A percentile compares a stretch with the other conserved stretches of the same genome.
Evolutionary conservation across 2,329 filamentous ascomycete species (phyloP).

Genomic region (Diaporthe ampelina): DNA sequence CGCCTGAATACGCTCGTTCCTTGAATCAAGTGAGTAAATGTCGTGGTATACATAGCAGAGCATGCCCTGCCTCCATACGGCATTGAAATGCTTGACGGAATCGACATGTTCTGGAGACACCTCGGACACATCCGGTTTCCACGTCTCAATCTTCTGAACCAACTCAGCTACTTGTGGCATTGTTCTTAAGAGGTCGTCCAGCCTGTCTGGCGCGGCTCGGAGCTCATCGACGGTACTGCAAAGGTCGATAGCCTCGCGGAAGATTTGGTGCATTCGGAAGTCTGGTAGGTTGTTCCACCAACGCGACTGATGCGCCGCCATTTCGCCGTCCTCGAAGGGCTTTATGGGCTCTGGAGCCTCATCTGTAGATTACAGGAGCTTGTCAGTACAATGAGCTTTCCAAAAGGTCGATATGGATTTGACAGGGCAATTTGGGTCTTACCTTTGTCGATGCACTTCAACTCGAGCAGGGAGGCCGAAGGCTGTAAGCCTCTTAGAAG

Average conservation of each 20-base stretch:
- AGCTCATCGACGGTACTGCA: background rate
- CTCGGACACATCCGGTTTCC: background rate
- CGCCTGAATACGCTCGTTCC: background rate
- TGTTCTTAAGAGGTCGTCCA: background rate
- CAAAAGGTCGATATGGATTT: background rate
- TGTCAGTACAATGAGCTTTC: background rate
- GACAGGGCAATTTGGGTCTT: background rate
- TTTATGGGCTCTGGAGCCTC: background rate
- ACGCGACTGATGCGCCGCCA: background rate
- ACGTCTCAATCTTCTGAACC: background rate
- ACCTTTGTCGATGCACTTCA: background rate
- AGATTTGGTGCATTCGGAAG: background rate
- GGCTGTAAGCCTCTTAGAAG: background rate
- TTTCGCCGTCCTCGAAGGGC: background rate
- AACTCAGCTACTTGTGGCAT: background rate
- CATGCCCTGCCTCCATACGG: background rate
- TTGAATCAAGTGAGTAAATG: background rate
- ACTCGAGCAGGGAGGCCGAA: background rate
- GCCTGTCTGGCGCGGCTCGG: background rate
- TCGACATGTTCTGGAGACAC: background rate
- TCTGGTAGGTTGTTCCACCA: background rate
- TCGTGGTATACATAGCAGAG: background rate
- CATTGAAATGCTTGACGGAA: background rate
- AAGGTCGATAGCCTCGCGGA: background rate
- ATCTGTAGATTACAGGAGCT: background rate